Evolutionary conservation across 345 rosid genomes (phyloP), one percentile per base, ranked within the genome.

Genomic region (Bruguiera sexangula): DNA sequence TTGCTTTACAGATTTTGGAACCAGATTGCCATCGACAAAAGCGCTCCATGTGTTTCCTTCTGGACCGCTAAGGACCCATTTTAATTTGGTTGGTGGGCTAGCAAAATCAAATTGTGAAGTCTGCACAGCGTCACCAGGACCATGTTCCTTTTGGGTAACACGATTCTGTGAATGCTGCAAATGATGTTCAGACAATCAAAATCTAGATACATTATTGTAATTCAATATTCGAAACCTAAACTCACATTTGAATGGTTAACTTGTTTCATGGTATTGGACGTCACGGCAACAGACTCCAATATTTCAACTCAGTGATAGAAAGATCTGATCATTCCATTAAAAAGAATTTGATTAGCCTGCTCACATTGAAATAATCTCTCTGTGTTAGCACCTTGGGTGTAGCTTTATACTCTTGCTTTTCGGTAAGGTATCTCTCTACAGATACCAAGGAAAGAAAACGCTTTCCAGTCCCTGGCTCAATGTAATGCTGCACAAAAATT

Each of bases 61-160:
- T 6, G 80, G 75, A 73, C 86, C 82, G 6, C 74, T 73, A 48
- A 86, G 82, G 65, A 89, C 88, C 91, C 95, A 86, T 60, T 87
- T 86, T 6, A 84, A 75, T 78, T 77, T 80, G 48, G 72, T 60
- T 0, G 88, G 86, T 20, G 80, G 81, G 58, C 31, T 78, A 60
- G 70, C 11, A 54, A 37, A 62, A 34, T 70, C 63, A 1, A 60
- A 43, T 53, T 55, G 39, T 65, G 79, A 69, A 58, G 71, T 65
- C 21, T 69, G 65, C 64, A 39, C 75, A 55, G 67, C 60, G 29
- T 60, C 22, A n/a, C 19, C 48, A 43, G 63, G 39, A 39, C 37
- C 9, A 8, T 48, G 57, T 60, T 72, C 68, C 50, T 59, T 60
- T 11, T 27, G 24, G 58, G 59, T 59, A 65, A 60, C 61, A 60